A percentile compares a stretch with the other conserved stretches of the same genome.
These are phyloP conservation scores for Viridothelium virens DNA, from an alignment of 495 filamentous ascomycete species.

Conservation along the genomic window DNA sequence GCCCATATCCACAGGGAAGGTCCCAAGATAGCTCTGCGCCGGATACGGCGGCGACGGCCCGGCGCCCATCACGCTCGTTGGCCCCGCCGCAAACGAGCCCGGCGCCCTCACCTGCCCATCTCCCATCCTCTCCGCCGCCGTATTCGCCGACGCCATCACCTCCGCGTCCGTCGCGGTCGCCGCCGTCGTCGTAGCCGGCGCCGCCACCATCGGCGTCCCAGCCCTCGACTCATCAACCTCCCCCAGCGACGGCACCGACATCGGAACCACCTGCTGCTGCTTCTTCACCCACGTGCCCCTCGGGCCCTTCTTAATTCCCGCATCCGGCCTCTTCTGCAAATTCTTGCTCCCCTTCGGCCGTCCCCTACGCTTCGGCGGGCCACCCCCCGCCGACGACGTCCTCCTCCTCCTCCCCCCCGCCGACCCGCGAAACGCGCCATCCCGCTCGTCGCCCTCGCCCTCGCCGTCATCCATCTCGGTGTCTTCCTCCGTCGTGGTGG, in stretches of 20 bases:
- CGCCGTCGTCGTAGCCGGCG: neutral
- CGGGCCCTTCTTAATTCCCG: slow-evolving; percentile 37
- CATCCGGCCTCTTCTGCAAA: slow-evolving; percentile 27
- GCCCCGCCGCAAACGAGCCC: neutral
- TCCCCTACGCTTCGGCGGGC: slow-evolving; percentile 23
- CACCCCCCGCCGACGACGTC: neutral
- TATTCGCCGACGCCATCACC: neutral
- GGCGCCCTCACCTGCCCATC: neutral
- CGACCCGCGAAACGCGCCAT: neutral
- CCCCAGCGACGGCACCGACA: neutral
- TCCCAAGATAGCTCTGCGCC: neutral
- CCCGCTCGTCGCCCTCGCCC: slow-evolving; percentile 1
- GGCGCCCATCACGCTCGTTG: neutral
- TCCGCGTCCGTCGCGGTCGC: neutral
- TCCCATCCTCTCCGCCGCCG: slow-evolving; percentile 8
- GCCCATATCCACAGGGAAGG: slow-evolving; percentile 2
- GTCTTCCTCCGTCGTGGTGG: slow-evolving; percentile 20
- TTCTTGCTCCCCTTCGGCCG: slow-evolving; percentile 36
- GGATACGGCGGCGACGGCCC: neutral
- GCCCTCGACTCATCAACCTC: slow-evolving; percentile 12
- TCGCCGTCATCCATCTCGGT: slow-evolving; percentile 3
- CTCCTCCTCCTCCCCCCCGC: neutral
- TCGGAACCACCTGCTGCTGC: neutral
- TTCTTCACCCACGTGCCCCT: slow-evolving; percentile 16
- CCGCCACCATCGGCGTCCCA: neutral